Evolutionary conservation across 2,329 filamentous ascomycete genomes (phyloP), one percentile per base, ranked within the genome.

Genomic region (Furcasterigmium sp.): DNA sequence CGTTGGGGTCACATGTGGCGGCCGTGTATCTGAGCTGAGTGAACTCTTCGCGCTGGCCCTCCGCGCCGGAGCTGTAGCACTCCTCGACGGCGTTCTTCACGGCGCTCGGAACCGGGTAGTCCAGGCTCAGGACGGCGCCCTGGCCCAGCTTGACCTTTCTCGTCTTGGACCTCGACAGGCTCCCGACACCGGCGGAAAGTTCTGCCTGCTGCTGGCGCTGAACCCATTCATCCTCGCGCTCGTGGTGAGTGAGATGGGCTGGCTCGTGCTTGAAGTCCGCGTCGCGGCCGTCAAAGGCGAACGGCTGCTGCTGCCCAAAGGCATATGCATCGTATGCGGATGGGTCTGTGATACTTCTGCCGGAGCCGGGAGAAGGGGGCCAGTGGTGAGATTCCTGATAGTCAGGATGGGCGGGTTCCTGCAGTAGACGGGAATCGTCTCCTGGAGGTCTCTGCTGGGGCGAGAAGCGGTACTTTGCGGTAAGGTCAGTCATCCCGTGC

Each of bases 11-110:
- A 65, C 88, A 93, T 15, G 87, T 93, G 7, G 88, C 88, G 37
- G 88, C 88, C 18, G 88, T 93, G 68, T 94, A 93, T 69, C 88
- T 80, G 85, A 95, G 87, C 64, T 91, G 88, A 35, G 86, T 85
- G 61, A 94, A 95, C 65, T 94, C 89, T 60, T 93, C 87, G 60
- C 82, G 91, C 55, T 85, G 86, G 53, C 82, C 83, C 68, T 94
- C 88, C 8, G 17, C 18, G 35, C 86, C 81, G 52, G 87, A 85
- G 45, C 85, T 75, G 65, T 93, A 94, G 64, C 90, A 89, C 32
- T 84, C 73, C 68, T 94, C 87, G 37, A 94, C 82, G 39, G 88
- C 87, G 61, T 95, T 93, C 62, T 91, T 85, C 58, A 95, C 93
- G 51, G 89, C 88, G 60, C 85, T 90, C 42, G 89, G 89, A 14